phyloP scores from a whole-genome alignment of 1,284 basidiomycete species.

The Bothia castanella region DNA sequence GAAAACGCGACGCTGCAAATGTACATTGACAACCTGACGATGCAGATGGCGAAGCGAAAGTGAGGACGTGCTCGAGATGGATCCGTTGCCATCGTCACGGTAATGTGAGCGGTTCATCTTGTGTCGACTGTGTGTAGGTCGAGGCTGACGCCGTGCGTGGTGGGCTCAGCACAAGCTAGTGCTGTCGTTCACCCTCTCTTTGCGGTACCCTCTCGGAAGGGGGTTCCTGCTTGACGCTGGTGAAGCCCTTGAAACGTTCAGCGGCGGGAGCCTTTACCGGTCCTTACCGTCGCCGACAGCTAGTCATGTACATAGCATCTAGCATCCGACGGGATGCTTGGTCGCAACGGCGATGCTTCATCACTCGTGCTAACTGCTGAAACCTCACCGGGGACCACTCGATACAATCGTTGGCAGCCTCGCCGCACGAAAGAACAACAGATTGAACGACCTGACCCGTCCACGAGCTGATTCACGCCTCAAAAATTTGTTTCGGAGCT shows the following conservation, averaged over 20 bases:
- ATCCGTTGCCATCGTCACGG: background rate
- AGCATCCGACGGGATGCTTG: background rate
- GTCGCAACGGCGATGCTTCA: background rate
- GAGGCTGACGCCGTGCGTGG: no score
- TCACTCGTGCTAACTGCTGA: background rate
- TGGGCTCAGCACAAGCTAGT: no score
- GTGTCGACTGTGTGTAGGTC: background rate
- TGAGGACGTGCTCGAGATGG: conserved; percentile 27
- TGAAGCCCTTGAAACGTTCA: background rate
- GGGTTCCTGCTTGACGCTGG: background rate
- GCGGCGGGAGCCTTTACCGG: background rate
- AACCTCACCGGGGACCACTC: background rate
- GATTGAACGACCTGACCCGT: background rate
- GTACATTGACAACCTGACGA: conserved; percentile 85
- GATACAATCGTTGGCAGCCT: background rate
- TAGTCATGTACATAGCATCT: conserved; percentile 15
- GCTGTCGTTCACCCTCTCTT: no score
- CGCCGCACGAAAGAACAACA: background rate
- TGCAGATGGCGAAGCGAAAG: conserved; percentile 75
- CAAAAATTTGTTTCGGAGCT: background rate
- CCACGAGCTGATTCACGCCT: background rate
- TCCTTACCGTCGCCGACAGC: background rate
- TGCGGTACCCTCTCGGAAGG: background rate
- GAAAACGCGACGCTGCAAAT: conserved; percentile 80
- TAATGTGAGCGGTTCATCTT: conserved; percentile 3